These are phyloP conservation scores for Gossypium stocksii DNA, from an alignment of 345 rosid species.

Conservation along the genomic window DNA sequence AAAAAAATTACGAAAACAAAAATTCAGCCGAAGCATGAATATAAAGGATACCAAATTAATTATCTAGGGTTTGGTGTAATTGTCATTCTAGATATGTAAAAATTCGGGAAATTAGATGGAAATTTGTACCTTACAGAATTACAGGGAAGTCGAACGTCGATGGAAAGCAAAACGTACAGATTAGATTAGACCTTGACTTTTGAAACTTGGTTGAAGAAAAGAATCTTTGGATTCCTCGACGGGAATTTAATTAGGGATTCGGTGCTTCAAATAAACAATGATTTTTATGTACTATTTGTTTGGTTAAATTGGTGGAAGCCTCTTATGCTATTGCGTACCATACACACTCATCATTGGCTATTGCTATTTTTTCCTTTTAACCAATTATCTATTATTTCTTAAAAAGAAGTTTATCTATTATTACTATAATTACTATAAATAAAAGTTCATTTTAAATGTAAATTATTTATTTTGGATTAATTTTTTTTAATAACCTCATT, in stretches of 20 bases:
- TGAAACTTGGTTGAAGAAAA: not conserved
- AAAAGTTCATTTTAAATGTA: too few relatives aligned
- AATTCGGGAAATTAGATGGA: not conserved
- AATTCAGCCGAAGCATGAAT: not conserved
- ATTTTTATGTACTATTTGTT: not conserved
- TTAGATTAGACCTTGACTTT: too few relatives aligned
- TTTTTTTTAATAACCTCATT: too few relatives aligned
- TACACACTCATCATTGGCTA: too few relatives aligned
- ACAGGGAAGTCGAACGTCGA: not conserved
- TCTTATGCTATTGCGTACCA: too few relatives aligned
- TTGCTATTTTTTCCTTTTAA: too few relatives aligned
- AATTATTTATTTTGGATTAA: too few relatives aligned
- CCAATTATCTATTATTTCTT: not conserved
- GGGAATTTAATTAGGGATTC: not conserved
- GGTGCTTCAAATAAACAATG: not conserved
- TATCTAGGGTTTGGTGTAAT: not conserved
- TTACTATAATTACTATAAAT: too few relatives aligned
- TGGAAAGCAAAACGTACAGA: too few relatives aligned
- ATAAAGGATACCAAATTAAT: not conserved
- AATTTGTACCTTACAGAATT: constrained; percentile 2
- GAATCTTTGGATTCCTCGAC: not conserved
- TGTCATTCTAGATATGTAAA: not conserved
- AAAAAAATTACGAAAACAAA: not conserved
- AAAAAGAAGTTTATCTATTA: too few relatives aligned
- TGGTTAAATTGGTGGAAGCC: not conserved